Conservation (phyloP, 768 basidiomycete species). For the Lactarius deliciosus region DNA sequence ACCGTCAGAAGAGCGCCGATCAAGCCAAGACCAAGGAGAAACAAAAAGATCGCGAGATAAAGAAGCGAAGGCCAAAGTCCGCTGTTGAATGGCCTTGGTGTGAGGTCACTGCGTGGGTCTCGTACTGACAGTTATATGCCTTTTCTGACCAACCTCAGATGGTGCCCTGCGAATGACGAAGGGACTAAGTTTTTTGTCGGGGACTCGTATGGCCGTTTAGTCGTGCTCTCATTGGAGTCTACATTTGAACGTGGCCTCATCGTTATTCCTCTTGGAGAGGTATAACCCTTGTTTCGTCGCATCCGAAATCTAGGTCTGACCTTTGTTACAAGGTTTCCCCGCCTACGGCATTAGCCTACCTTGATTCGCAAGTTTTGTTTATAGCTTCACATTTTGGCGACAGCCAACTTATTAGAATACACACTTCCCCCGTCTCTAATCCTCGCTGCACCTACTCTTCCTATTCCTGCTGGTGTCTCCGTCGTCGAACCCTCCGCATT, state of each 20-base stretch:
- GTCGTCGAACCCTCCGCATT: conserved; percentile 43
- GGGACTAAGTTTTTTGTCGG: conserved; percentile 57
- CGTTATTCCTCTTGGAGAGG: conserved; percentile 71
- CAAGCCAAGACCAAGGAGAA: conserved; percentile 50
- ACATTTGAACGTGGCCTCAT: conserved; percentile 41
- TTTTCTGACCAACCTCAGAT: conserved; percentile 39
- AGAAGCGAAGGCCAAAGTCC: conserved; percentile 54
- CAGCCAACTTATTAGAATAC: conserved; percentile 71
- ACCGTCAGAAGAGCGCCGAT: conserved; percentile 49
- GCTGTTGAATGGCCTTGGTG: conserved; percentile 75
- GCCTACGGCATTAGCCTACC: conserved; percentile 66
- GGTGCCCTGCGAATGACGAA: conserved; percentile 50
- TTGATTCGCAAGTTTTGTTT: conserved; percentile 68
- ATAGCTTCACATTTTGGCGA: conserved; percentile 82
- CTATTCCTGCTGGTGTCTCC: conserved; percentile 50
- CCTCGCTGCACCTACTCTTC: conserved; percentile 46
- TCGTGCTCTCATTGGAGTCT: conserved; percentile 57
- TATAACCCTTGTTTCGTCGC: conserved; percentile 35
- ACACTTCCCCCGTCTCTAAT: conserved; percentile 43
- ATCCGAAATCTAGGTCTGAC: conserved; percentile 19
- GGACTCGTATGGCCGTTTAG: conserved; percentile 69
- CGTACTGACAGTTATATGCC: background rate
- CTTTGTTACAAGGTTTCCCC: conserved; percentile 56
- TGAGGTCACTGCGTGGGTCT: conserved; percentile 63
- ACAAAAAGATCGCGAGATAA: conserved; percentile 54